A percentile compares a stretch with the other conserved stretches of the same genome.
These are phyloP conservation scores for Diaporthe citrichinensis DNA, from an alignment of 2,329 filamentous ascomycete species.

Conservation along the genomic window DNA sequence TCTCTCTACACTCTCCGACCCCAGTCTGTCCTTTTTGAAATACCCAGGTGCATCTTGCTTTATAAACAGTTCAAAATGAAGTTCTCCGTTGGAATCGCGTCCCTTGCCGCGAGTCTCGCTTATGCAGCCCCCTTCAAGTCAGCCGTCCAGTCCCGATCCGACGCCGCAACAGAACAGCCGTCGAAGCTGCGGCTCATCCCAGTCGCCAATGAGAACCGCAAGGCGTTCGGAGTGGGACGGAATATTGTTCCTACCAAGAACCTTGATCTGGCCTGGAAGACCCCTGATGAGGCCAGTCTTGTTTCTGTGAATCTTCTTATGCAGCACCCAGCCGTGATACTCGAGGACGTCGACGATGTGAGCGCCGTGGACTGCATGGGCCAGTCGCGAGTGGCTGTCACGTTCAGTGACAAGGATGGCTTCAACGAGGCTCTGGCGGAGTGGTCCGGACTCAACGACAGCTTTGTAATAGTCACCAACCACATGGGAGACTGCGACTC, in stretches of 20 bases:
- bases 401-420: slow-evolving; percentile 43
- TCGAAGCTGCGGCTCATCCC: slow-evolving; percentile 35
- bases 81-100: slow-evolving; percentile 10
- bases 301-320: slow-evolving; percentile 67
- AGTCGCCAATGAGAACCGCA: not conserved
- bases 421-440: slow-evolving; percentile 44
- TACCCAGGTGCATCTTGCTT: not conserved
- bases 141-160: not conserved
- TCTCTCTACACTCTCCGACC: slow-evolving; percentile 9
- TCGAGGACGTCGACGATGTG: slow-evolving; percentile 59
- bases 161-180: not conserved
- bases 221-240: slow-evolving; percentile 23
- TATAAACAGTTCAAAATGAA: slow-evolving; percentile 10
- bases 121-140: slow-evolving; percentile 1
- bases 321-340: slow-evolving; percentile 48
- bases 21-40: slow-evolving; percentile 18
- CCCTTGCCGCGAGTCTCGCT: slow-evolving; percentile 10
- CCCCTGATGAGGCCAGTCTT: slow-evolving; percentile 58
- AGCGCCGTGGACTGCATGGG: slow-evolving; percentile 69
- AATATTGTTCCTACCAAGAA: slow-evolving; percentile 36
- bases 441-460: slow-evolving; percentile 42
- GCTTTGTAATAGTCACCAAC: slow-evolving; percentile 46
- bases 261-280: slow-evolving; percentile 39
- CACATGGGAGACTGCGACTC: slow-evolving; percentile 45
- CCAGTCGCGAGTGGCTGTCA: slow-evolving; percentile 57